phyloP scores from a whole-genome alignment of 495 filamentous ascomycete species.

The Extremus antarcticus region DNA sequence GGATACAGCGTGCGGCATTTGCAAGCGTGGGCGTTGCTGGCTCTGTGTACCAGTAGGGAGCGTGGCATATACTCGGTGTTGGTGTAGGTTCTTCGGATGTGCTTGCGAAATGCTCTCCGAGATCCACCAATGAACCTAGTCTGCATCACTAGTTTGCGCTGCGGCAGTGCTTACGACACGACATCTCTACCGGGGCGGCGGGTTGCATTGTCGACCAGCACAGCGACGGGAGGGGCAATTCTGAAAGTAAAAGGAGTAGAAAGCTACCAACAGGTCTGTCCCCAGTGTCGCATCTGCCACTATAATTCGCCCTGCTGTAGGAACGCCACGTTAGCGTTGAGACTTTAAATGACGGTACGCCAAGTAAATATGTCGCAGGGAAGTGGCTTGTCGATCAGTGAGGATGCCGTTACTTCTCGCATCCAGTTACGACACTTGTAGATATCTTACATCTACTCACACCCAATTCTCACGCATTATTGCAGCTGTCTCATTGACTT shows the following conservation, averaged over 20 bases:
- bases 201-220: too few relatives aligned
- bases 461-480: background rate
- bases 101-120: too few relatives aligned
- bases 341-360: background rate
- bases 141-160: background rate
- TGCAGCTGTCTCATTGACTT: slow-evolving; percentile 6
- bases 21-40: background rate
- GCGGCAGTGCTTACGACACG: background rate
- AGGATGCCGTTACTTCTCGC: background rate
- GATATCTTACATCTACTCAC: background rate
- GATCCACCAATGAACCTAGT: background rate
- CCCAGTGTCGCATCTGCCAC: too few relatives aligned
- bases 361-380: background rate
- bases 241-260: too few relatives aligned
- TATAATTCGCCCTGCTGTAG: too few relatives aligned
- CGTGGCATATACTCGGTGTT: background rate
- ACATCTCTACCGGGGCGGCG: background rate
- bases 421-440: background rate
- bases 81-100: too few relatives aligned
- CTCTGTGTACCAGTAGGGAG: background rate
- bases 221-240: too few relatives aligned
- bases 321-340: background rate
- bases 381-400: background rate
- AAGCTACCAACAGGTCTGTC: too few relatives aligned
- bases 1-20: slow-evolving; percentile 3